These are phyloP conservation scores for Talaromyces rugulosus DNA, from an alignment of 2,329 filamentous ascomycete species.

Conservation along the genomic window DNA sequence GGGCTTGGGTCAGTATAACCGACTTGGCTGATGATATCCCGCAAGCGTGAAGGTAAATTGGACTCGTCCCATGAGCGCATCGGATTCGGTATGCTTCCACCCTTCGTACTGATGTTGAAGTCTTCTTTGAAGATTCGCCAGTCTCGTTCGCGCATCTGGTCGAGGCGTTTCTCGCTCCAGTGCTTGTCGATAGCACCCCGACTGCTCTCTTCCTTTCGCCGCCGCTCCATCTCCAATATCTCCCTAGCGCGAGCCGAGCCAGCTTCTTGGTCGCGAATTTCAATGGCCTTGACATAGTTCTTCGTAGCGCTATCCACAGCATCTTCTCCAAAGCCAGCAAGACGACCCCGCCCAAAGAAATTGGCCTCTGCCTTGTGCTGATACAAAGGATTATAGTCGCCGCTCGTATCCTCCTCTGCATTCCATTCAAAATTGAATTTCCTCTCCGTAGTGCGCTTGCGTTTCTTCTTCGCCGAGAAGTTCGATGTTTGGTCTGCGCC, in stretches of 20 bases:
- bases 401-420: slow-evolving; percentile 84
- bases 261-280: slow-evolving; percentile 69
- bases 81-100: slow-evolving; percentile 84
- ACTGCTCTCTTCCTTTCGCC: slow-evolving; percentile 66
- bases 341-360: slow-evolving; percentile 64
- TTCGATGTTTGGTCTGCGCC: slow-evolving; percentile 84
- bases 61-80: slow-evolving; percentile 95
- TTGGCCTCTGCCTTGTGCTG: slow-evolving; percentile 61
- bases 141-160: slow-evolving; percentile 94
- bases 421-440: slow-evolving; percentile 99
- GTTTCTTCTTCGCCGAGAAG: slow-evolving; percentile 94
- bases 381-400: slow-evolving; percentile 78
- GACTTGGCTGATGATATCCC: slow-evolving; percentile 77
- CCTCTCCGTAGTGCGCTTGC: slow-evolving; percentile 84
- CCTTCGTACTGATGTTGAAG: slow-evolving; percentile 93
- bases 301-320: slow-evolving; percentile 48
- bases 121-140: slow-evolving; percentile 99
- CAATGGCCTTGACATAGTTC: slow-evolving; percentile 64
- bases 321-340: slow-evolving; percentile 64
- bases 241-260: slow-evolving; percentile 72
- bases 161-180: slow-evolving; percentile 89
- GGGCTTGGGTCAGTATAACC: slow-evolving; percentile 90
- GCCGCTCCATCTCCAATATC: slow-evolving; percentile 79
- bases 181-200: slow-evolving; percentile 81
- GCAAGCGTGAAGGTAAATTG: slow-evolving; percentile 66